Conservation (phyloP, 2,329 filamentous ascomycete genomes). For the Diaporthe sp. region DNA sequence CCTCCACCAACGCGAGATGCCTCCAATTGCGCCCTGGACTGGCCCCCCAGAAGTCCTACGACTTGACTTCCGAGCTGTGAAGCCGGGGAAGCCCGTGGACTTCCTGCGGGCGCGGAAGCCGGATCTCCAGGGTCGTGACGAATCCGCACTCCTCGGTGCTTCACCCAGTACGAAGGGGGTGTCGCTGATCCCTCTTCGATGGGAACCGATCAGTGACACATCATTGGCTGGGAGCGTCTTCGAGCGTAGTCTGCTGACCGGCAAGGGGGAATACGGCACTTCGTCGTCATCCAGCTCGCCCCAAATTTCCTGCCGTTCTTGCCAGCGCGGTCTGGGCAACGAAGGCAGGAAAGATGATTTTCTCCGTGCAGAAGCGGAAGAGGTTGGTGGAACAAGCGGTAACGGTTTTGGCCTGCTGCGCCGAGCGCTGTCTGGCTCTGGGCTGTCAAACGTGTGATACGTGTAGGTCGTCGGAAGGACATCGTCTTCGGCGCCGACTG, state of each 20-base stretch:
- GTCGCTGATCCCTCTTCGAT: conserved; percentile 47
- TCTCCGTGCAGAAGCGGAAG: conserved; percentile 12
- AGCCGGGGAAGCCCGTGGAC: conserved; percentile 71
- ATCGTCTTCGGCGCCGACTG: conserved; percentile 52
- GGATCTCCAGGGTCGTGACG: conserved; percentile 26
- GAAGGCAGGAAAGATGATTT: conserved; percentile 23
- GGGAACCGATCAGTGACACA: conserved; percentile 50
- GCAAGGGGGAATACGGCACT: conserved; percentile 50
- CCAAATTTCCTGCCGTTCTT: conserved; percentile 86
- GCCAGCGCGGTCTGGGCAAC: conserved; percentile 57
- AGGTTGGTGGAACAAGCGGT: conserved; percentile 9
- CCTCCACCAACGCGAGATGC: conserved; percentile 67
- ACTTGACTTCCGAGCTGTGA: conserved; percentile 61
- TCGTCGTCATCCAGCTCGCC: conserved; percentile 84
- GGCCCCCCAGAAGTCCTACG: conserved; percentile 49
- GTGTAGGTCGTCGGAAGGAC: conserved; percentile 47
- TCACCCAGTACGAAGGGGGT: conserved; percentile 34
- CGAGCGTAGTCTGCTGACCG: conserved; percentile 54
- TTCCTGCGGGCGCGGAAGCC: conserved; percentile 59
- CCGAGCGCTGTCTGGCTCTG: conserved; percentile 42
- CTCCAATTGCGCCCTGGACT: conserved; percentile 61
- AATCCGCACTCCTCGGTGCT: conserved; percentile 17
- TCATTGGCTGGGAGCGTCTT: conserved; percentile 55
- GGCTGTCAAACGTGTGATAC: conserved; percentile 60
- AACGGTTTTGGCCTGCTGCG: conserved; percentile 41